These are phyloP conservation scores for Alternaria sp. DNA, from an alignment of 2,329 filamentous ascomycete genomes.

Conservation along the genomic window DNA sequence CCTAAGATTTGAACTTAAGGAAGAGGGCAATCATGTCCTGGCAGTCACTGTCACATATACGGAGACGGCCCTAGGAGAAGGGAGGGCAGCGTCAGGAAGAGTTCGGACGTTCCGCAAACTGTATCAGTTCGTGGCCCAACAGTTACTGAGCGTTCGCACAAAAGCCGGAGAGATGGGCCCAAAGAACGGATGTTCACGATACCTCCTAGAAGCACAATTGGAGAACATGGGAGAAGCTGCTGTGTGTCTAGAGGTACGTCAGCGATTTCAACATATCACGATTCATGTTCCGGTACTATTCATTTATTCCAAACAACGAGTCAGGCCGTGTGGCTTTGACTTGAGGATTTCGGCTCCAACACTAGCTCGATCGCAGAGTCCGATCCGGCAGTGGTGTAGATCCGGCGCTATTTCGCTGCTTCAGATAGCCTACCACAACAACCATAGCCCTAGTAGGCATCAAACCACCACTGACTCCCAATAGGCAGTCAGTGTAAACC, in stretches of 20 bases:
- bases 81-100: constrained; percentile 63
- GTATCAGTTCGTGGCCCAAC: constrained; percentile 95
- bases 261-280: constrained; percentile 3
- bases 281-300: constrained; percentile 15
- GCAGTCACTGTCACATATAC: constrained; percentile 95
- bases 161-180: constrained; percentile 75
- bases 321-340: constrained; percentile 9
- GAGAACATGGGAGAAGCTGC: constrained; percentile 91
- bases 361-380: constrained; percentile 17
- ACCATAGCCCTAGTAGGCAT: constrained; percentile 13
- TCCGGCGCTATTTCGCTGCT: constrained; percentile 21
- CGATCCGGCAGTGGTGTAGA: constrained; percentile 22
- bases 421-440: constrained; percentile 12
- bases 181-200: constrained; percentile 58
- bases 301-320: constrained; percentile 25
- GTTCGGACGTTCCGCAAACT: constrained; percentile 91
- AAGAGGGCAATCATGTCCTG: constrained; percentile 92
- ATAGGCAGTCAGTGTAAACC: constrained; percentile 55
- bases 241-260: constrained; percentile 75
- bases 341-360: constrained; percentile 11
- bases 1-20: constrained; percentile 85
- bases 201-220: constrained; percentile 90
- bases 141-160: constrained; percentile 86
- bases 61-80: constrained; percentile 71
- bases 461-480: constrained; percentile 21